Base-by-base conservation (phyloP, 169 alveolate genomes). In the Theileria annulata region DNA sequence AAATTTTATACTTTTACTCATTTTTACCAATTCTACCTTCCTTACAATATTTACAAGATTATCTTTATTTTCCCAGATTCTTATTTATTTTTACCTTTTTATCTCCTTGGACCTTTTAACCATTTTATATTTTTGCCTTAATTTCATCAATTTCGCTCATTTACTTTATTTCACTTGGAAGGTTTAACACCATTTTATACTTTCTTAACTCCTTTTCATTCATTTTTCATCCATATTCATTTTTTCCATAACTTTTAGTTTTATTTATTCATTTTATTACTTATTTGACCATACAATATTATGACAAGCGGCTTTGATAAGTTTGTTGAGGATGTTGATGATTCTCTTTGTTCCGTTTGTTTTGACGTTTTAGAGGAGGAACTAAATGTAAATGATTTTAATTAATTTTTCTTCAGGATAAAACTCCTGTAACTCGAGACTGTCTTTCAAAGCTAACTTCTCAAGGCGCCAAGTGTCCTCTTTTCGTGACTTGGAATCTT, bases 401-500 rank as follows among this genome's bases (percentile, higher is more conserved):
- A 59, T 59, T 15, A 47, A 9, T 67, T 67, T 10, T 19, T 42
- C 10, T 67, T 48, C n/a, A 70, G 67, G 47, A 70, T 70, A 25
- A 31, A 12, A 64, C 8, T 0, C 6, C 6, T 21, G 56, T 17
- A 25, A 4, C 2, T 25, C 31, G 84, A 33, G 35, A 19, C 9
- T 28, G 51, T 8, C 54, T 80, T 25, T 0, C 23, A 27, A 19
- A 10, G 21, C 54, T 80, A 13, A 23, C 58, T 13, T 63, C 59
- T 0, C 23, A 42, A 31, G 21, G 37, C 37, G 70, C 75, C 21
- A 25, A 47, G 6, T 80, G 84, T 51, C 84, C 88, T n/a, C 23
- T 80, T 12, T 80, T 80, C 56, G 88, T 80, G 2, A 80, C 88
- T 0, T 80, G 88, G 88, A 73, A 58, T 9, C 23, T 35, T 21